Evolutionary conservation across 2,329 filamentous ascomycete genomes (phyloP).

Genomic region (Penicillium hordei): DNA sequence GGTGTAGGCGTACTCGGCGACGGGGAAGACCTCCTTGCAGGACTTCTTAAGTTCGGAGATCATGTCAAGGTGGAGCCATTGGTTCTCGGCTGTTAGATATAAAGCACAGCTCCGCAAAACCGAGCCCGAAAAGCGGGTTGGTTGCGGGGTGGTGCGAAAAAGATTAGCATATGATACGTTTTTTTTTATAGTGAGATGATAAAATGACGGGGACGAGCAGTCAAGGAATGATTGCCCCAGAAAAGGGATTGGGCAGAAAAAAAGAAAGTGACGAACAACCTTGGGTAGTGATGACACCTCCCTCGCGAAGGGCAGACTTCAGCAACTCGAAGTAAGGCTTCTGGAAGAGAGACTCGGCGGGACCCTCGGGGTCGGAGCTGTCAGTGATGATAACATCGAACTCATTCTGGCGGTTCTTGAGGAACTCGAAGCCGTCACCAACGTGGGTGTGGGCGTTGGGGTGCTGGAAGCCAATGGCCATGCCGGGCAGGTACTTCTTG

Average conservation of each 20-base stretch:
- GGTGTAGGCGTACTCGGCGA: conserved; percentile 95
- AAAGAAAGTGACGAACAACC: conserved; percentile 92
- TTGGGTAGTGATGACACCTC: conserved; percentile 99
- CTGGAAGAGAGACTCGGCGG: conserved; percentile 94
- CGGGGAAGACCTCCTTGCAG: conserved; percentile 95
- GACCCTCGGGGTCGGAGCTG: conserved; percentile 94
- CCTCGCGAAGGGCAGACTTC: conserved; percentile 82
- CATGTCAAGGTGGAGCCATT: conserved; percentile 94
- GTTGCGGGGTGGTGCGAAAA: conserved; percentile 31
- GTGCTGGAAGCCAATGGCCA: conserved; percentile 91
- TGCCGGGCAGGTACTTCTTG: conserved; percentile 94
- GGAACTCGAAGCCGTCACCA: conserved; percentile 98
- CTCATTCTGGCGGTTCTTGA: conserved; percentile 91
- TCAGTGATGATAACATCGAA: conserved; percentile 99
- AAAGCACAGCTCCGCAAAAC: conserved; percentile 34
- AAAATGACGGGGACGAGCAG: conserved; percentile 8
- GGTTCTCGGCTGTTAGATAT: conserved; percentile 77
- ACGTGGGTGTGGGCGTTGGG: conserved; percentile 90
- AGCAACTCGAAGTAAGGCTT: conserved; percentile 98
- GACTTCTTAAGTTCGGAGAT: conserved; percentile 95
- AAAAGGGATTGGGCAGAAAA: conserved; percentile 55
- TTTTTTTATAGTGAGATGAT: conserved; percentile 5
- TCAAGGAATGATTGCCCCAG: conserved; percentile 56
- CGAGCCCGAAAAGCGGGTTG: conserved; percentile 31
- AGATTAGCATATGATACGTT: conserved; percentile 23